phyloP scores from a whole-genome alignment of 495 filamentous ascomycete species.

The Aspergillus panamensis region DNA sequence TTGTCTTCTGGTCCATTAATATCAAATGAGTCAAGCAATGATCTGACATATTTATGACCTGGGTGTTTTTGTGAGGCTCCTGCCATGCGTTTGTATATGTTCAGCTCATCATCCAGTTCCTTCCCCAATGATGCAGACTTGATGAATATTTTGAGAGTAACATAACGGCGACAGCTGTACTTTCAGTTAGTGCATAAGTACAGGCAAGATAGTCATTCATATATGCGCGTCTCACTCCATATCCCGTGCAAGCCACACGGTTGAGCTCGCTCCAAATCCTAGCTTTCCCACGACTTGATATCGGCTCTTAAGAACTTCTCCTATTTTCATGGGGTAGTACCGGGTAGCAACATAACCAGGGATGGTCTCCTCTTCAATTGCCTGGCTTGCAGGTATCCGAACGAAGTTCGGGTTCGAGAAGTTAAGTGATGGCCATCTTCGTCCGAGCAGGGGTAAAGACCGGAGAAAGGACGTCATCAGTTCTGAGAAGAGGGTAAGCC shows the following conservation, averaged over 20 bases:
- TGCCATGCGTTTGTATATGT: conserved; percentile 30
- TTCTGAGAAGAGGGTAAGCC: too few species aligned
- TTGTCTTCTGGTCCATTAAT: conserved; percentile 33
- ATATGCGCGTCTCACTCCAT: conserved; percentile 35
- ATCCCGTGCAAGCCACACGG: conserved; percentile 35
- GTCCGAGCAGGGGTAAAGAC: conserved; percentile 11
- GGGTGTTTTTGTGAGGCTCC: conserved; percentile 22
- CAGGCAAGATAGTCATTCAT: too few species aligned
- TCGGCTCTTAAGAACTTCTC: conserved; percentile 5
- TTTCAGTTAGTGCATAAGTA: conserved; percentile 1
- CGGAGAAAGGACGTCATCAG: conserved; percentile 19
- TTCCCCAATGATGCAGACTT: conserved; percentile 26
- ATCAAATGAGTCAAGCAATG: conserved; percentile 36
- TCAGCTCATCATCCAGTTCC: conserved; percentile 33
- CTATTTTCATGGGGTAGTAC: conserved; percentile 13
- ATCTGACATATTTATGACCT: conserved; percentile 23
- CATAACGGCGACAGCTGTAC: conserved; percentile 7
- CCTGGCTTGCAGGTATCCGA: conserved; percentile 12
- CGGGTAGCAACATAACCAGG: conserved; percentile 9
- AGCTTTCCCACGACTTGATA: conserved; percentile 12
- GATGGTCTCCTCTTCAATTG: conserved; percentile 20
- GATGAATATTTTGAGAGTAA: conserved; percentile 32
- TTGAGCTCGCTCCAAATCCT: conserved; percentile 28
- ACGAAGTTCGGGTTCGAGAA: conserved; percentile 23
- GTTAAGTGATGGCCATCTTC: conserved; percentile 17